A percentile compares a stretch with the other conserved stretches of the same genome.
phyloP scores from a whole-genome alignment of 163 green algal species.

The Coccomyxa subellipsoidea region DNA sequence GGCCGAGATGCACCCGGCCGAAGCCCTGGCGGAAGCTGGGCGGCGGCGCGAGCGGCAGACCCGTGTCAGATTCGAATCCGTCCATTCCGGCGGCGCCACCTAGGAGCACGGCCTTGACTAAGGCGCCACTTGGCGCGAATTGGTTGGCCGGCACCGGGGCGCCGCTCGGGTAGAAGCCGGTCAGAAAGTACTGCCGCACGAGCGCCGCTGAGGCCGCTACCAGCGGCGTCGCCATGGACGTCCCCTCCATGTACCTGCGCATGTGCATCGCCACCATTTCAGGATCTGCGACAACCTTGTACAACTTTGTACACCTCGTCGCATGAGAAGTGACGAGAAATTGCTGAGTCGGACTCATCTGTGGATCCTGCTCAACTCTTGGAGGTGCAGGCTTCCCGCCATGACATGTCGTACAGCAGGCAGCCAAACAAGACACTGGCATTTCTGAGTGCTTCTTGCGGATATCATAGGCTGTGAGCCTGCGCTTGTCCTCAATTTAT shows the following conservation, averaged over 20 bases:
- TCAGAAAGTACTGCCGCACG: constrained; percentile 85
- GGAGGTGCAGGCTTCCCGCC: no score
- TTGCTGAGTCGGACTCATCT: no score
- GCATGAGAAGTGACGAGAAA: no score
- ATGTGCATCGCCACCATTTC: neutral
- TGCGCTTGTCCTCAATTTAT: no score
- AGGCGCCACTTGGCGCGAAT: constrained; percentile 59
- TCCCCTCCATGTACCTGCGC: constrained; percentile 46
- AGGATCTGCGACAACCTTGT: neutral
- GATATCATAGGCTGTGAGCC: no score
- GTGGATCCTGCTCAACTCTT: no score
- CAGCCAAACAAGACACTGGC: no score
- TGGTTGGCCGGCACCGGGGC: neutral
- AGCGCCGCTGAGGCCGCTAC: constrained; percentile 71
- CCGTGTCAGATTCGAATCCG: constrained; percentile 57
- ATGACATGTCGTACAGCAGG: no score
- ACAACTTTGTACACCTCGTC: neutral
- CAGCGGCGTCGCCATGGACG: constrained; percentile 88
- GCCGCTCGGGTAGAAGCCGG: constrained; percentile 85
- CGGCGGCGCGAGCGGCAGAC: constrained; percentile 62
- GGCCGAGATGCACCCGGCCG: constrained; percentile 58
- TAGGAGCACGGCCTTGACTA: constrained; percentile 89
- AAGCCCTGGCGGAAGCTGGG: constrained; percentile 71
- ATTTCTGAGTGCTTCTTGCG: no score
- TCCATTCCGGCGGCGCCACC: constrained; percentile 72